Conservation (phyloP, 257 asterid species). For the Datura wrightii region DNA sequence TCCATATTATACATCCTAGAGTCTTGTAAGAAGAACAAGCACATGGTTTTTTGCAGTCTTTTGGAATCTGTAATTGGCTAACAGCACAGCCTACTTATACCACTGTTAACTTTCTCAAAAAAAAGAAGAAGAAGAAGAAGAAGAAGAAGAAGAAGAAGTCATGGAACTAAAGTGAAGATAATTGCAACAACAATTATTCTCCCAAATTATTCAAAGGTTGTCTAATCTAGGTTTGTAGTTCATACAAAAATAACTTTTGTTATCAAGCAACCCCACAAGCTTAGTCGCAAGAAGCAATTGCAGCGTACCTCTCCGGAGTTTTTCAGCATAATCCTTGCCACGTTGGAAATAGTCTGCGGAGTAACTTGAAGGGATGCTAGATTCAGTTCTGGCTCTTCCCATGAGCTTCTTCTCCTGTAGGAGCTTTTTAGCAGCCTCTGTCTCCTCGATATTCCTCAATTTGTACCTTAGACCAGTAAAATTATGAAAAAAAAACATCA, state of each 20-base stretch:
- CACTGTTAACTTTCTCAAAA: not conserved
- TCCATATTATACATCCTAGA: conserved; percentile 13
- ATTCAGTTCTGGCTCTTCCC: conserved; percentile 71
- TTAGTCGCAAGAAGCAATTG: conserved; percentile 30
- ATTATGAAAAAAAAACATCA: conserved; percentile 32
- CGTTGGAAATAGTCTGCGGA: conserved; percentile 88
- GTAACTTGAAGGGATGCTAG: conserved; percentile 82
- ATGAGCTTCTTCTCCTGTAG: conserved; percentile 89
- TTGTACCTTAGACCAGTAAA: conserved; percentile 61
- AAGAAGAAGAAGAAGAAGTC: not conserved
- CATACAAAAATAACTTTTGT: conserved; percentile 16
- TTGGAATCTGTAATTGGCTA: conserved; percentile 17
- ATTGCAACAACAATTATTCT: not conserved
- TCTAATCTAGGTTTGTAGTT: not conserved
- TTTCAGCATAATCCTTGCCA: conserved; percentile 87
- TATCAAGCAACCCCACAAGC: conserved; percentile 25
- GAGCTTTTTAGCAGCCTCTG: conserved; percentile 97
- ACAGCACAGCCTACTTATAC: not conserved
- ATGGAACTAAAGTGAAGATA: not conserved
- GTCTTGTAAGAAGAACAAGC: conserved; percentile 16
- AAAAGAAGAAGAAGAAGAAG: not conserved
- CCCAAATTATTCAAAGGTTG: conserved; percentile 13
- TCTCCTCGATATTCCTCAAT: conserved; percentile 90
- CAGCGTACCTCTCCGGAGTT: conserved; percentile 75
- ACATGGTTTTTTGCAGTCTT: not conserved